Evolutionary conservation across 106 monocot species (phyloP), one percentile per base, ranked within the genome.

Genomic region (Dioscorea alata): DNA sequence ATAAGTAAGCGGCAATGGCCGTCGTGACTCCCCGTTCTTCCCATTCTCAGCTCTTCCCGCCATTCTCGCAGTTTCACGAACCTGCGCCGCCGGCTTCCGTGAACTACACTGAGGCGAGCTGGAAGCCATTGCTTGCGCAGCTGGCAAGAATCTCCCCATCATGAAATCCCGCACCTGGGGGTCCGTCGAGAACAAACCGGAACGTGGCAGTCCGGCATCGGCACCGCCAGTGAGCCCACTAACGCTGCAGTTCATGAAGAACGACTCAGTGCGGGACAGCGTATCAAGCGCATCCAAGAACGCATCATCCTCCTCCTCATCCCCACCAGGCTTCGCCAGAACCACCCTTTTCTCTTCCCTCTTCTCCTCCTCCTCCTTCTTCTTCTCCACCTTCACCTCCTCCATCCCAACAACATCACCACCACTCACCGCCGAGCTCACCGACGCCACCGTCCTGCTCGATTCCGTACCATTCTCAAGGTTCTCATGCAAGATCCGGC

Each of bases 261-360:
- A 80, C n/a, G 96, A 92, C 57, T 89, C 89, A 6, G 84, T 63
- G 14, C 69, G 72, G 2, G 96, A 96, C 1, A 92, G 70, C 49
- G 82, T 72, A 14, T 89, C 96, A 32, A 83, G 68, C 18, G 96
- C 96, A 61, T 97, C 92, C 12, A 79, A 78, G 70, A 97, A 89
- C 31, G 28, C 70, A 33, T 87, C 94, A 9, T 84, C 84, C 0
- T 81, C 84, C 0, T 81, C 85, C 0, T 84, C 82, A 1, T 76
- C 82, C 42, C 49, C 12, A 6, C 23, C 17, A 25, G 21, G 48
- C 20, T 61, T 13, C 33, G 31, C 18, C 31, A 13, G 13, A 6
- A 35, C 14, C 13, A 23, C 35, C 34, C 8, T 21, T 25, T 57
- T 20, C 22, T 49, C 28, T 48, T 71, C 70, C 59, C 8, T 21